A percentile compares a stretch with the other conserved stretches of the same genome.
Conservation (phyloP, 2,329 filamentous ascomycete genomes). For the Xylaria sp. region DNA sequence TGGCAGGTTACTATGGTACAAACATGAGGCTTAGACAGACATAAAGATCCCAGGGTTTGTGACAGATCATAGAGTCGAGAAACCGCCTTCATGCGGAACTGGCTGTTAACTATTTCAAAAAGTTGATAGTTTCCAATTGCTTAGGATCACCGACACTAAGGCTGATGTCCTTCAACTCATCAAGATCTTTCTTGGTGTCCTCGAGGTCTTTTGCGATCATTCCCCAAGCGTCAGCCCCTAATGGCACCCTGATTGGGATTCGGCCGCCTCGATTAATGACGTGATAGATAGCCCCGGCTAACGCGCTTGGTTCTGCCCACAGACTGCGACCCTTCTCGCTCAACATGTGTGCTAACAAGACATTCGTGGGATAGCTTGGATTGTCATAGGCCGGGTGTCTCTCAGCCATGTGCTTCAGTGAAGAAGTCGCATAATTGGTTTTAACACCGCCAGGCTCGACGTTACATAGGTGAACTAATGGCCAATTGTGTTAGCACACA, state of each 20-base stretch:
- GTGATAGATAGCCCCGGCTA: slow-evolving; percentile 52
- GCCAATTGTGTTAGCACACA: not conserved
- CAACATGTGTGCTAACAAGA: slow-evolving; percentile 46
- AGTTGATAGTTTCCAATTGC: slow-evolving; percentile 2
- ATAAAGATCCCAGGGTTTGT: too few relatives aligned
- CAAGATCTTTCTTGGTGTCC: slow-evolving; percentile 46
- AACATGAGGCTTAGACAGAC: not conserved
- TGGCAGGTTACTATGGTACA: not conserved
- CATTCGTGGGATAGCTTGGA: slow-evolving; percentile 42
- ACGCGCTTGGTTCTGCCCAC: slow-evolving; percentile 49
- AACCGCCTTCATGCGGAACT: not conserved
- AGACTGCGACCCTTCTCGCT: slow-evolving; percentile 41
- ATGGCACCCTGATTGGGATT: slow-evolving; percentile 55
- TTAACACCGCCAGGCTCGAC: slow-evolving; percentile 56
- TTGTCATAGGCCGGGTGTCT: slow-evolving; percentile 54
- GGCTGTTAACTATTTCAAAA: slow-evolving; percentile 6
- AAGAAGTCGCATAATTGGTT: slow-evolving; percentile 50
- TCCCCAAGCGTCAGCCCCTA: slow-evolving; percentile 53
- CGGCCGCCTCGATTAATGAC: slow-evolving; percentile 49
- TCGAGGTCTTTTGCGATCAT: slow-evolving; percentile 50
- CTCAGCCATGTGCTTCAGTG: slow-evolving; percentile 47
- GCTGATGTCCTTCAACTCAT: slow-evolving; percentile 47
- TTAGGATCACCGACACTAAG: slow-evolving; percentile 6
- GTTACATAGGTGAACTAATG: slow-evolving; percentile 53
- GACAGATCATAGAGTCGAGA: not conserved